These are phyloP conservation scores for Pseudocercospora vitis DNA, from an alignment of 2,329 filamentous ascomycete species.

Conservation along the genomic window DNA sequence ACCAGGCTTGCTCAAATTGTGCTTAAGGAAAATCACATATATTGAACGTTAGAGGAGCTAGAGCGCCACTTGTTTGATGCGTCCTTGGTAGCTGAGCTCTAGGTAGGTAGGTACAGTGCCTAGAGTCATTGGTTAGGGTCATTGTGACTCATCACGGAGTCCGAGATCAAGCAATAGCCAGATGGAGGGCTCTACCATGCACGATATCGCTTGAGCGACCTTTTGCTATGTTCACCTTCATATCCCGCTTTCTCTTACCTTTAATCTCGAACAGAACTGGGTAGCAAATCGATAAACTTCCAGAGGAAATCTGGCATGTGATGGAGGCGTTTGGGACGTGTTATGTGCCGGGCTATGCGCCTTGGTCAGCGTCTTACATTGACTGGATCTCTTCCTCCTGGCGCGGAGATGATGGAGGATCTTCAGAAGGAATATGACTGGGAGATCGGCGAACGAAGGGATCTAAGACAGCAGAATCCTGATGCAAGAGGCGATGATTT, in stretches of 20 bases:
- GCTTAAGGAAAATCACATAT: too few species aligned
- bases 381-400: constrained; percentile 1
- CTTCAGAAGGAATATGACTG: not conserved
- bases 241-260: constrained; percentile 1
- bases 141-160: too few species aligned
- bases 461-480: not conserved
- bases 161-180: too few species aligned
- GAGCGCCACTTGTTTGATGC: too few species aligned
- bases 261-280: constrained; percentile 1
- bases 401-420: not conserved
- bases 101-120: too few species aligned
- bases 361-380: not conserved
- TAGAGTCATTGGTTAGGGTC: too few species aligned
- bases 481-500: constrained; percentile 6
- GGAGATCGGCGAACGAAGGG: not conserved
- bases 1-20: too few species aligned
- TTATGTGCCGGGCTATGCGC: constrained; percentile 1
- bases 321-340: constrained; percentile 1
- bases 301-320: constrained; percentile 5
- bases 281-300: constrained; percentile 7
- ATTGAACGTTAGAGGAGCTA: too few species aligned
- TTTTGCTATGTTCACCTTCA: not conserved
- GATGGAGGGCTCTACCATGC: not conserved
- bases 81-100: too few species aligned
- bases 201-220: not conserved